Conservation (phyloP, 2,329 filamentous ascomycete species). For the Fusarium buxicola region DNA sequence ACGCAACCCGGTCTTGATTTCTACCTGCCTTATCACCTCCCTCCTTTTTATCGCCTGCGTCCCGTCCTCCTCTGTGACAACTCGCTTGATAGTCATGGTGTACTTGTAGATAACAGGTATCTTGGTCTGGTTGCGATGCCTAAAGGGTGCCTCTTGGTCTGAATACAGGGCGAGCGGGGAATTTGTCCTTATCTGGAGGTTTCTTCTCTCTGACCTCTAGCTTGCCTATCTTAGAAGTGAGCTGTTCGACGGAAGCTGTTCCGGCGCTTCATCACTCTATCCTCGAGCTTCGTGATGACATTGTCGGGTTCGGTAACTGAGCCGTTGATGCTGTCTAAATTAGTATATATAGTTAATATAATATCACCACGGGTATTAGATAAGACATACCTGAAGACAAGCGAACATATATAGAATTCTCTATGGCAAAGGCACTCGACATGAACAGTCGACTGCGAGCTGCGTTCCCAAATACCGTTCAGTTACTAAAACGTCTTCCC, state of each 20-base stretch:
- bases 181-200: slow-evolving; percentile 39
- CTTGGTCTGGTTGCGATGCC: slow-evolving; percentile 56
- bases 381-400: slow-evolving; percentile 39
- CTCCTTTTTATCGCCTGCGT: too few relatives aligned
- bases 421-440: too few relatives aligned
- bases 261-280: slow-evolving; percentile 52
- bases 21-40: too few relatives aligned
- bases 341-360: slow-evolving; percentile 5
- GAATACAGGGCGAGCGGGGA: slow-evolving; percentile 63
- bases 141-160: slow-evolving; percentile 61
- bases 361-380: not conserved
- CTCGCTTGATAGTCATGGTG: slow-evolving; percentile 53
- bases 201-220: slow-evolving; percentile 46
- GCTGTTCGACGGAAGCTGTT: slow-evolving; percentile 43
- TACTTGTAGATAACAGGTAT: slow-evolving; percentile 58
- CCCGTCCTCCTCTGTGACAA: slow-evolving; percentile 26
- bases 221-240: slow-evolving; percentile 53
- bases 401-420: slow-evolving; percentile 15
- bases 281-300: slow-evolving; percentile 53
- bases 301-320: slow-evolving; percentile 41
- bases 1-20: too few relatives aligned
- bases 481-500: too few relatives aligned
- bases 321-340: slow-evolving; percentile 40
- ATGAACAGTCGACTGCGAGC: too few relatives aligned
- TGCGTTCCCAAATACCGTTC: too few relatives aligned